Evolutionary conservation across 352 stramenopile species (phyloP).

Genomic region (Phytophthora niederhauseri): DNA sequence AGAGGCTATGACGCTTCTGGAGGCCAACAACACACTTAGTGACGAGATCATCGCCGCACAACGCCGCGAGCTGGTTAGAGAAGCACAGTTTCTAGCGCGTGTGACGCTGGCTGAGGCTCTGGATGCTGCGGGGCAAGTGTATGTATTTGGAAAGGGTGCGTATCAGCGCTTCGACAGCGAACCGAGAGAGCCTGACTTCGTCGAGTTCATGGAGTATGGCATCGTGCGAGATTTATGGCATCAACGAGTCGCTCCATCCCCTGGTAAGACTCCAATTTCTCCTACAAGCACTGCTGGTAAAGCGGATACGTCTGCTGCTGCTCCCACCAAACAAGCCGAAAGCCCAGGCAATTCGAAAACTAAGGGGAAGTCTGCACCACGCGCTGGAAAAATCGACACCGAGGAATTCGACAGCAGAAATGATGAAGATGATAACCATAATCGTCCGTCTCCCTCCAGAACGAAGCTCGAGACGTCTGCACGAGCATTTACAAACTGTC

Average conservation of each 20-base stretch:
- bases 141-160: constrained; percentile 74
- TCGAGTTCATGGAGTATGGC: constrained; percentile 80
- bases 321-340: not conserved
- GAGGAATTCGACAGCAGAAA: not conserved
- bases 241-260: constrained; percentile 48
- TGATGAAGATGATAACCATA: not conserved
- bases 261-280: not conserved
- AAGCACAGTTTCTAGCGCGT: constrained; percentile 51
- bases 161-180: constrained; percentile 71
- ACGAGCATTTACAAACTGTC: constrained; percentile 51
- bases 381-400: not conserved
- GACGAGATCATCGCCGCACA: constrained; percentile 54
- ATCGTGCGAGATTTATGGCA: constrained; percentile 60
- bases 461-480: constrained; percentile 47
- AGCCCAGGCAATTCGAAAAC: not conserved
- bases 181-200: constrained; percentile 58
- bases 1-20: constrained; percentile 59
- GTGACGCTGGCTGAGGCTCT: constrained; percentile 59
- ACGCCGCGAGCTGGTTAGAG: constrained; percentile 51
- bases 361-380: not conserved
- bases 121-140: constrained; percentile 79
- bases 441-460: constrained; percentile 34
- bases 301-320: not conserved
- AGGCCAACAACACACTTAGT: constrained; percentile 55
- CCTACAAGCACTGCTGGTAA: not conserved